These are phyloP conservation scores for Colletotrichum orbiculare DNA, from an alignment of 2,329 filamentous ascomycete species.

Conservation along the genomic window DNA sequence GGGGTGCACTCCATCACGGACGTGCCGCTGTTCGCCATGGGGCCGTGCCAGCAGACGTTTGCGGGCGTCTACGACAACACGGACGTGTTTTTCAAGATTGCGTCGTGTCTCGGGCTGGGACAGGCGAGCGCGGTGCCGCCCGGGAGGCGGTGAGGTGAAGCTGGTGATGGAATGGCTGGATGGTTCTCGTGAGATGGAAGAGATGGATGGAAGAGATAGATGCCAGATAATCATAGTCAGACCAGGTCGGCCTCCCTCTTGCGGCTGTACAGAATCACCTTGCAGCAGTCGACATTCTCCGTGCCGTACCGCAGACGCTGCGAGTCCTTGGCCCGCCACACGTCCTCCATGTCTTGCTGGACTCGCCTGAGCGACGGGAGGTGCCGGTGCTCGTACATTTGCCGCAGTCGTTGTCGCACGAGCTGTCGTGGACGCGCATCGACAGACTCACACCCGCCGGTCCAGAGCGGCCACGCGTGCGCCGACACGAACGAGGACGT, in stretches of 20 bases:
- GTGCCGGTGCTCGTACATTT: conserved; percentile 44
- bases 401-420: conserved; percentile 40
- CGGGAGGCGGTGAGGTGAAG: background rate
- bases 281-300: conserved; percentile 46
- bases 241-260: conserved; percentile 29
- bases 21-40: conserved; percentile 81
- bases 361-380: conserved; percentile 44
- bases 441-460: conserved; percentile 46
- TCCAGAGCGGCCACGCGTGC: conserved; percentile 47
- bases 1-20: conserved; percentile 85
- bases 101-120: conserved; percentile 71
- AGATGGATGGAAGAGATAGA: background rate
- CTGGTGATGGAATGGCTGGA: rapidly evolving
- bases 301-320: conserved; percentile 42
- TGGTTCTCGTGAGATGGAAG: background rate
- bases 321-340: conserved; percentile 45
- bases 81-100: conserved; percentile 81
- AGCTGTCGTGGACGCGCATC: conserved; percentile 39
- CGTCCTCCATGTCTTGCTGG: conserved; percentile 44
- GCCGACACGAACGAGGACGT: conserved; percentile 43
- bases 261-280: conserved; percentile 26
- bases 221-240: background rate
- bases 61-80: conserved; percentile 77
- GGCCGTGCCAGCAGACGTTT: conserved; percentile 82
- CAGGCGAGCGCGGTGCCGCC: conserved; percentile 32